Conservation (phyloP, 306 rosid genomes). For the Castanea crenata region DNA sequence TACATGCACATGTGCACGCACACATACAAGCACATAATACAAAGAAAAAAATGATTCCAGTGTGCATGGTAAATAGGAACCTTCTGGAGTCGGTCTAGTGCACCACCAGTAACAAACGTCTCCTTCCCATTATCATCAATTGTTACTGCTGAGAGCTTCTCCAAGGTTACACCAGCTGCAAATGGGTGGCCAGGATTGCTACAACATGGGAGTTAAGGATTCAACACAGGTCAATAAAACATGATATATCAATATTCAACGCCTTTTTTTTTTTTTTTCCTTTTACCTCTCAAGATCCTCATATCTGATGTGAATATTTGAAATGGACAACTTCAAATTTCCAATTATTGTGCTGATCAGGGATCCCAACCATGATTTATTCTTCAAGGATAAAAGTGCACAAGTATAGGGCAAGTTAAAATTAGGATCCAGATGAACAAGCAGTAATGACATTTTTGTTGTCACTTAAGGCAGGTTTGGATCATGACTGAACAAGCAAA, state of each 20-base stretch:
- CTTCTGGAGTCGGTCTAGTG: conserved; percentile 81
- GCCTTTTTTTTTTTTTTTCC: too few relatives aligned
- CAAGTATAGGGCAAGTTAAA: conserved; percentile 18
- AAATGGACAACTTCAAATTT: conserved; percentile 89
- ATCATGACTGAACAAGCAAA: not conserved
- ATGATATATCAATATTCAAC: not conserved
- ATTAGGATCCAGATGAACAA: not conserved
- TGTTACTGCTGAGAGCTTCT: conserved; percentile 85
- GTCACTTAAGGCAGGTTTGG: not conserved
- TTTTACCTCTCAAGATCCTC: conserved; percentile 89
- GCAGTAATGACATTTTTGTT: not conserved
- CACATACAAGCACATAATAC: not conserved
- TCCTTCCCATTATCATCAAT: conserved; percentile 85
- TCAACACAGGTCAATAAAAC: conserved; percentile 12
- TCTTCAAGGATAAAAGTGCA: conserved; percentile 41
- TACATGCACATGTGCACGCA: not conserved
- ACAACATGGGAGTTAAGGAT: conserved; percentile 39
- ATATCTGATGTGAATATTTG: conserved; percentile 93
- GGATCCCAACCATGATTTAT: conserved; percentile 95
- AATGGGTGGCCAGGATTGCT: conserved; percentile 97
- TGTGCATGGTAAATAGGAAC: conserved; percentile 27
- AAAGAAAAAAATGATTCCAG: not conserved
- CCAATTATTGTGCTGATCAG: conserved; percentile 88
- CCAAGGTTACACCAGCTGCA: conserved; percentile 90
- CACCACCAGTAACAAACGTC: conserved; percentile 83